Evolutionary conservation across 2,329 filamentous ascomycete species (phyloP).

Genomic region (Aspergillus novofumigatus): DNA sequence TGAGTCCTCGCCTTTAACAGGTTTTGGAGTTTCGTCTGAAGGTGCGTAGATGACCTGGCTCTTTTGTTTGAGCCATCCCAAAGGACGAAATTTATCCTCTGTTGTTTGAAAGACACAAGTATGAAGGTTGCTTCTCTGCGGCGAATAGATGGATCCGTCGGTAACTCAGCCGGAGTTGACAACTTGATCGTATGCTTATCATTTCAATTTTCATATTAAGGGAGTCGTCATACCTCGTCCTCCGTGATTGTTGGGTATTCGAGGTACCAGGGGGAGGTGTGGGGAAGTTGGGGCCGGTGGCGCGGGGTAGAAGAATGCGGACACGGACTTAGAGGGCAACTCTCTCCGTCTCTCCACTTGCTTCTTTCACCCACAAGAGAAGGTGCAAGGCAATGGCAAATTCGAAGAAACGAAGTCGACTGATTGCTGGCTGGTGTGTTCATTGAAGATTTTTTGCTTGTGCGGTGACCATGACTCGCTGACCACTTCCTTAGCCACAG

Average conservation of each 20-base stretch:
- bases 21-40: too few relatives aligned
- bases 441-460: background rate
- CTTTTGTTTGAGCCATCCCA: background rate
- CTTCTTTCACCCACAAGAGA: background rate
- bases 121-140: too few relatives aligned
- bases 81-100: background rate
- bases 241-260: too few relatives aligned
- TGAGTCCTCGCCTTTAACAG: too few relatives aligned
- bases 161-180: too few relatives aligned
- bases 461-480: background rate
- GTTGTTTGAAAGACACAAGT: background rate
- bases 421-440: constrained; percentile 19
- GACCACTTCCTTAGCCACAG: constrained; percentile 12
- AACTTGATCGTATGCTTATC: too few relatives aligned
- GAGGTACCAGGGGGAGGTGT: background rate
- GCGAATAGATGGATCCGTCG: too few relatives aligned
- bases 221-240: too few relatives aligned
- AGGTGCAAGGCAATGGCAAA: constrained; percentile 7
- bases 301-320: background rate
- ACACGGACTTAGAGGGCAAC: constrained; percentile 7
- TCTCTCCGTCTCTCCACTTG: constrained; percentile 12
- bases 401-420: constrained; percentile 14
- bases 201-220: too few relatives aligned
- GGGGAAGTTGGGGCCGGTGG: background rate
- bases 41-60: constrained; percentile 6